A percentile compares a stretch with the other conserved stretches of the same genome.
These are phyloP conservation scores for Hymenoscyphus linearis DNA, from an alignment of 2,329 filamentous ascomycete genomes.

Conservation along the genomic window DNA sequence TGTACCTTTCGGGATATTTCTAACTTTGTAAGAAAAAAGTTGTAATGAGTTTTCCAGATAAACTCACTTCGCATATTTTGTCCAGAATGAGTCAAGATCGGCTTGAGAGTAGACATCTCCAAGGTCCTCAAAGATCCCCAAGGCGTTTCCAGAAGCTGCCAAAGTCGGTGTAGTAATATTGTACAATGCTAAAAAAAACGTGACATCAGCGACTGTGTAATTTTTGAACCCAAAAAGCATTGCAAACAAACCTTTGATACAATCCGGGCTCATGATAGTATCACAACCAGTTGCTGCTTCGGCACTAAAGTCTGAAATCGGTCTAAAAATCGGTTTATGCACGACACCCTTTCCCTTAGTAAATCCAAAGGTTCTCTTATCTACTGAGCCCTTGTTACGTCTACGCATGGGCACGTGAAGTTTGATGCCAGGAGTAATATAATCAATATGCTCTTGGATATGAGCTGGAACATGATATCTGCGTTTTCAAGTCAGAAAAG, in stretches of 20 bases:
- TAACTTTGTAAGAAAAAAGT: slow-evolving; percentile 12
- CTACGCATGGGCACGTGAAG: slow-evolving; percentile 40
- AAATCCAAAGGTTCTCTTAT: slow-evolving; percentile 19
- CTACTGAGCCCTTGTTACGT: slow-evolving; percentile 20
- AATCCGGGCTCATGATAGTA: slow-evolving; percentile 36
- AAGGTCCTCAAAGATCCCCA: slow-evolving; percentile 50
- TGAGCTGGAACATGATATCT: slow-evolving; percentile 27
- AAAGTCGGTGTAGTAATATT: slow-evolving; percentile 20
- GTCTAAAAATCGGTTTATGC: slow-evolving; percentile 6
- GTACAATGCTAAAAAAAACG: slow-evolving; percentile 36
- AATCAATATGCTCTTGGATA: slow-evolving; percentile 27
- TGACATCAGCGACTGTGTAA: no score
- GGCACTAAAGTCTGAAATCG: slow-evolving; percentile 6
- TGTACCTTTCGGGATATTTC: slow-evolving; percentile 35
- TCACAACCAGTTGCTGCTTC: slow-evolving; percentile 23
- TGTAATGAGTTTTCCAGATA: slow-evolving; percentile 25
- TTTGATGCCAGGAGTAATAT: slow-evolving; percentile 29
- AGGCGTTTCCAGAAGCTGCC: slow-evolving; percentile 19
- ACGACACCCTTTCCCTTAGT: slow-evolving; percentile 8
- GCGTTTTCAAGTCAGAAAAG: not conserved
- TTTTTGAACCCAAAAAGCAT: no score
- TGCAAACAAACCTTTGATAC: slow-evolving; percentile 33
- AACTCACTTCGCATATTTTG: slow-evolving; percentile 29
- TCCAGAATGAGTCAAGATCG: slow-evolving; percentile 40
- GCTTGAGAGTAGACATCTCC: slow-evolving; percentile 46